These are phyloP conservation scores for Trichosporon sp. DNA, from an alignment of 1,284 basidiomycete genomes.

Conservation along the genomic window DNA sequence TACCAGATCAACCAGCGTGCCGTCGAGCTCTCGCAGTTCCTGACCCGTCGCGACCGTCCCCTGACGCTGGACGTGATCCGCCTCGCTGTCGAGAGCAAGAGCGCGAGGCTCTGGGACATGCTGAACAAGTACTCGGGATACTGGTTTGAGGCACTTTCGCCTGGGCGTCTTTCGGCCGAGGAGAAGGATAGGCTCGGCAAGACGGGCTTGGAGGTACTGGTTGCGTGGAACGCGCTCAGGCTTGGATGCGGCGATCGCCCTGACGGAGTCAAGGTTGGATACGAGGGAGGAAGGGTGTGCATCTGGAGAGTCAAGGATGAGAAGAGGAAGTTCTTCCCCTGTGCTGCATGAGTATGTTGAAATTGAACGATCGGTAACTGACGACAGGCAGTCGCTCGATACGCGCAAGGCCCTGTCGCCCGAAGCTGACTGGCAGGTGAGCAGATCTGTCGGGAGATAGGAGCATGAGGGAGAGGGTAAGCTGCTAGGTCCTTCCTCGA, in stretches of 20 bases:
- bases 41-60: background rate
- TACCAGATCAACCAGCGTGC: constrained; percentile 14
- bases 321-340: background rate
- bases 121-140: constrained; percentile 13
- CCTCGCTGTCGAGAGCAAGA: background rate
- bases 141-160: background rate
- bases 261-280: background rate
- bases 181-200: constrained; percentile 10
- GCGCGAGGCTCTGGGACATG: constrained; percentile 7
- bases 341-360: background rate
- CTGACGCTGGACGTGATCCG: background rate
- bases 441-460: background rate
- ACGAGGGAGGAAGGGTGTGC: background rate
- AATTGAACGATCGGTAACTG: background rate
- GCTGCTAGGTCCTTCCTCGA: background rate
- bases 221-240: constrained; percentile 8
- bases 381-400: background rate
- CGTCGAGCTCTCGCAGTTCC: background rate
- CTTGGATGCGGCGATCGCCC: constrained; percentile 3
- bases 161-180: background rate
- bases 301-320: constrained; percentile 5
- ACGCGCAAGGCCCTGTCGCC: too few relatives aligned
- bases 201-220: background rate
- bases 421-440: background rate
- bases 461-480: background rate